These are phyloP conservation scores for Phytophthora pseudosyringae DNA, from an alignment of 352 stramenopile genomes.

Conservation along the genomic window DNA sequence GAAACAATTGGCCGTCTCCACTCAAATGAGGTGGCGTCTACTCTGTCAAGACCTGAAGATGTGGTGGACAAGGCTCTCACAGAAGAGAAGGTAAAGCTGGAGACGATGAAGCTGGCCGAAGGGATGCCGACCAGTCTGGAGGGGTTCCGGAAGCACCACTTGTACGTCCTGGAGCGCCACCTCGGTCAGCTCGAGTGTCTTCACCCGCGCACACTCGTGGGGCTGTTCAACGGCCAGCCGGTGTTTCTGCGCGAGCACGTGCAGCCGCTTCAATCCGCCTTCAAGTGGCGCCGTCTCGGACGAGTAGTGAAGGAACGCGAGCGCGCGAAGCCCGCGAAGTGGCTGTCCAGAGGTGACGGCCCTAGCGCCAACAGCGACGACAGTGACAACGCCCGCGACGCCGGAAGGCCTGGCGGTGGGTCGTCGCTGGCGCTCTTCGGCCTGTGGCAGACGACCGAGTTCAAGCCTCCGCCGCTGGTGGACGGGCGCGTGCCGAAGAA, in stretches of 20 bases:
- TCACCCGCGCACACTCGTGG: constrained; percentile 70
- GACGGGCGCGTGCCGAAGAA: constrained; percentile 83
- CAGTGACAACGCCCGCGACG: constrained; percentile 19
- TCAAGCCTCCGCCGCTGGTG: constrained; percentile 56
- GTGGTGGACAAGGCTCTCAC: constrained; percentile 25
- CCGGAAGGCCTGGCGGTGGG: neutral
- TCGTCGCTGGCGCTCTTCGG: constrained; percentile 63
- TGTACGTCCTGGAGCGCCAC: constrained; percentile 83
- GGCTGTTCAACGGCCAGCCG: constrained; percentile 77
- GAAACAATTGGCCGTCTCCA: constrained; percentile 9
- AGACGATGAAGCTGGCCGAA: constrained; percentile 53
- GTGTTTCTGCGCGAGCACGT: constrained; percentile 77
- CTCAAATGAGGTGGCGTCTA: neutral
- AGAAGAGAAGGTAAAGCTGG: constrained; percentile 44
- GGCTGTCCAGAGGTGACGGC: constrained; percentile 35
- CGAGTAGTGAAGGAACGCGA: constrained; percentile 67
- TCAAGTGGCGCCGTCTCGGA: constrained; percentile 74
- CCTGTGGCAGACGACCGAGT: constrained; percentile 76
- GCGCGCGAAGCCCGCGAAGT: constrained; percentile 60
- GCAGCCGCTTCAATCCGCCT: constrained; percentile 58
- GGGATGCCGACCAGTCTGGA: constrained; percentile 81
- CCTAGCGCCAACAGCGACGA: constrained; percentile 9
- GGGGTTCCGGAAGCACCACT: constrained; percentile 78
- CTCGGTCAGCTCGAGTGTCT: constrained; percentile 69
- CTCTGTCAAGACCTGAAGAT: constrained; percentile 8